A percentile compares a stretch with the other conserved stretches of the same genome.
phyloP scores from a whole-genome alignment of 768 basidiomycete species.

The Myochromella boudieri region DNA sequence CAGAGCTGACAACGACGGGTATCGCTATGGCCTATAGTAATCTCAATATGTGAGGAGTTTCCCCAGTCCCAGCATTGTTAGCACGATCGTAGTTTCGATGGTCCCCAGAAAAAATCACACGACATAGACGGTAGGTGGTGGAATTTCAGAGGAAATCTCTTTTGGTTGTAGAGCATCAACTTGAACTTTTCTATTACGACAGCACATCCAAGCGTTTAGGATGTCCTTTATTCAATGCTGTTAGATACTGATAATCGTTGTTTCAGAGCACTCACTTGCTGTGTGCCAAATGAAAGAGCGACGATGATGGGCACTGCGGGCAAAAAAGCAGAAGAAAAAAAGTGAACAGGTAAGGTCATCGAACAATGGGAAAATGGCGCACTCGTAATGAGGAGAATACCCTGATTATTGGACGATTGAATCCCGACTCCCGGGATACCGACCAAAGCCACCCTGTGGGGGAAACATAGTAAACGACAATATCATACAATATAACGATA shows the following conservation, averaged over 20 bases:
- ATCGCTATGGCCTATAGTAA: no score
- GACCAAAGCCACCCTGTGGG: neutral
- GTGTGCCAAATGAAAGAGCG: neutral
- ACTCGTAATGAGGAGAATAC: neutral
- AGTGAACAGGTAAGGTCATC: neutral
- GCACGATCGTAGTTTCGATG: no score
- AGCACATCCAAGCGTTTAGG: neutral
- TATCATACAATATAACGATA: neutral
- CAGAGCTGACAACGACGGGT: no score
- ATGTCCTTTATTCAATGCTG: neutral
- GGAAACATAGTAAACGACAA: neutral
- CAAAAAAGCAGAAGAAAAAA: neutral
- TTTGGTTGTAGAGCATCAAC: no score
- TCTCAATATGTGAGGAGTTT: no score
- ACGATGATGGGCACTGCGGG: neutral
- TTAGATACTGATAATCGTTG: neutral
- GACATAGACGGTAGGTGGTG: no score
- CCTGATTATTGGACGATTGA: neutral
- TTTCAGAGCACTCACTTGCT: neutral
- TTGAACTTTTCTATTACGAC: no score
- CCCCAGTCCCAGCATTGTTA: no score
- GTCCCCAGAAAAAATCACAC: no score
- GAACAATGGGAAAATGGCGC: neutral
- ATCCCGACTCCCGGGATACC: neutral
- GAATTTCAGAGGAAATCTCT: no score